Base-by-base conservation (phyloP, 805 yeast genomes). In the Metschnikowia sp. region DNA sequence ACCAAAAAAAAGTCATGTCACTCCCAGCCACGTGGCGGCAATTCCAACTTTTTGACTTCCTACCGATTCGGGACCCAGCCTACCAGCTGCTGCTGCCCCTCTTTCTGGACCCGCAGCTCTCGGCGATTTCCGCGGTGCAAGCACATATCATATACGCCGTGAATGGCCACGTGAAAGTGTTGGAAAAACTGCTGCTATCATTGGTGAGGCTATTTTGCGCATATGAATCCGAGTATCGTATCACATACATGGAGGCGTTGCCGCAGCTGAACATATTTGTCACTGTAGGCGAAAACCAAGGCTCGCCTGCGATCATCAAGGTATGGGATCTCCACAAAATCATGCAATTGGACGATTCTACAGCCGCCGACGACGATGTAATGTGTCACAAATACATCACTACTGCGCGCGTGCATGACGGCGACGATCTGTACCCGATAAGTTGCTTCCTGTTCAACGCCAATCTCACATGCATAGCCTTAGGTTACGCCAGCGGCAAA, bases 401-500 rank as follows among this genome's bases (percentile, higher is more conserved):
- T 0, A 72, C 75, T 38, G 85, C 85, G 2, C 71, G 71, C 47
- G 77, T 90, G 22, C 74, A 77, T 44, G 87, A 87, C 58, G 94
- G 89, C 2, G 76, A 78, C 39, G 89, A 91, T 62, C 78, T 88
- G 2, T 87, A 74, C 55, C 97, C 97, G 0, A 70, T 90, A 50
- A 82, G 94, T 3, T 76, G 87, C 31, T 77, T 86, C 51, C 74
- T 77, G 12, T 66, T 76, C 42, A 76, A 82, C 12, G 55, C 64
- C 1, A 82, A 78, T 49, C 77, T 84, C 50, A 75, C 88, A 3
- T 78, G 87, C 32, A 63, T 86, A 6, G 91, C 86, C 0, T 68
- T 88, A 39, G 96, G 96, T 0, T 88, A 82, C 57, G 84, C 91
- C 11, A 85, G 90, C 63, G 99, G 99, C 2, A 75, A 82, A 18